These are phyloP conservation scores for Oleoguttula mirabilis DNA, from an alignment of 495 filamentous ascomycete species.

Conservation along the genomic window DNA sequence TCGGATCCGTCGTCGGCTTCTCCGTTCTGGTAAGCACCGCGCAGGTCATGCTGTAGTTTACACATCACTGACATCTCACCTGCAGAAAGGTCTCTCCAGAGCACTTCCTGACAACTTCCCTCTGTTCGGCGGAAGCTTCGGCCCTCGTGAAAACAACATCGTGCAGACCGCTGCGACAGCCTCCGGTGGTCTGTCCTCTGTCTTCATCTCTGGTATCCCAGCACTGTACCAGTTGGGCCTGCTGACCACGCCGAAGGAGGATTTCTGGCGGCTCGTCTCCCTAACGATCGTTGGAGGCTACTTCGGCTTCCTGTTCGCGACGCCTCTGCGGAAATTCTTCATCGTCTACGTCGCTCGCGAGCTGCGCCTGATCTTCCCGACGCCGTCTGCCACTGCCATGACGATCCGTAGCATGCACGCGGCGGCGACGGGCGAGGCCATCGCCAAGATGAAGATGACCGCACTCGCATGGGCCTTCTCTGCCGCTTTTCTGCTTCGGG, in stretches of 20 bases:
- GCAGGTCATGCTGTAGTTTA: too few species aligned
- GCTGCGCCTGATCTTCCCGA: constrained; percentile 51
- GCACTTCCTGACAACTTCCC: constrained; percentile 37
- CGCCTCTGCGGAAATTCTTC: constrained; percentile 56
- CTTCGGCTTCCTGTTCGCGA: constrained; percentile 57
- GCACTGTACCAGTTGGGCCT: constrained; percentile 50
- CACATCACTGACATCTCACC: too few species aligned
- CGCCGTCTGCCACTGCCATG: constrained; percentile 47
- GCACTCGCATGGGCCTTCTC: constrained; percentile 42
- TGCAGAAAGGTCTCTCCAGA: constrained; percentile 42
- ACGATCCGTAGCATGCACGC: constrained; percentile 55
- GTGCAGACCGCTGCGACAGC: constrained; percentile 52
- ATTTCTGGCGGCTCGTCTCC: constrained; percentile 48
- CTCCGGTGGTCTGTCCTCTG: constrained; percentile 48
- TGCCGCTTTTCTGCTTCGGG: constrained; percentile 39
- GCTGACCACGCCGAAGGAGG: constrained; percentile 39
- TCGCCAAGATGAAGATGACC: constrained; percentile 49
- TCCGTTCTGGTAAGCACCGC: too few species aligned
- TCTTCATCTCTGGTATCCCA: constrained; percentile 53
- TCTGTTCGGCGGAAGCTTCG: constrained; percentile 48
- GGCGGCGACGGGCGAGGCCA: constrained; percentile 37
- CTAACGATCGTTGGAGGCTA: constrained; percentile 53
- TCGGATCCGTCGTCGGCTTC: constrained; percentile 51
- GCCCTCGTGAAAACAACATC: constrained; percentile 57
- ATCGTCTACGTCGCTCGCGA: constrained; percentile 53